Conservation (phyloP, 441 rosid genomes). For the Flueggea neowawraea region DNA sequence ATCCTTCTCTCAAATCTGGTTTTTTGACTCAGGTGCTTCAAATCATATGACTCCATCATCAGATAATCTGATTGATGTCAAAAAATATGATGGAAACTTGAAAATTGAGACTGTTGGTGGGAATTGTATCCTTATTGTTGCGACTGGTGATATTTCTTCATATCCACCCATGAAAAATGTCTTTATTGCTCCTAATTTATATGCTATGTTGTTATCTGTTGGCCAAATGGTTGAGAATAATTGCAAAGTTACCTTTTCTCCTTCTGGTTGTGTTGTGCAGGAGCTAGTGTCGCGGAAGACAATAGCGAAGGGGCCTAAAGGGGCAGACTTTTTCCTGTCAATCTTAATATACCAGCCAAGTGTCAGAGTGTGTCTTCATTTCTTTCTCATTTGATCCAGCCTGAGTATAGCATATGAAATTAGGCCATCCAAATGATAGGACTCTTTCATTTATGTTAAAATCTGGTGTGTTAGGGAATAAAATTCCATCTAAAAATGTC, state of each 20-base stretch:
- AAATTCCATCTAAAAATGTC: too few relatives aligned
- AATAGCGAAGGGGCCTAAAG: constrained; percentile 3
- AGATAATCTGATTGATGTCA: not conserved
- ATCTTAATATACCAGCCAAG: too few relatives aligned
- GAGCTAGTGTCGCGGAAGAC: constrained; percentile 1
- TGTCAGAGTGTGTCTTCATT: too few relatives aligned
- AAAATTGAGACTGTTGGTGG: not conserved
- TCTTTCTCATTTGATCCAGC: too few relatives aligned
- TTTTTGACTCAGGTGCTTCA: not conserved
- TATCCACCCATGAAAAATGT: not conserved
- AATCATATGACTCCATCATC: not conserved
- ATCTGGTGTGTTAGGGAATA: too few relatives aligned
- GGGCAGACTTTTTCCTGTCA: too few relatives aligned
- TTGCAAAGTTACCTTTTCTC: too few relatives aligned
- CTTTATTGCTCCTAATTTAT: not conserved
- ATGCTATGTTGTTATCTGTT: not conserved
- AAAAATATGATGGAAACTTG: too few relatives aligned
- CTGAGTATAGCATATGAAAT: too few relatives aligned
- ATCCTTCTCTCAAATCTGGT: not conserved
- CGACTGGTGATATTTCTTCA: constrained; percentile 3
- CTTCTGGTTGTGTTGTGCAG: not conserved
- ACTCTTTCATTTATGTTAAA: too few relatives aligned
- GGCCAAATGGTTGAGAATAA: too few relatives aligned
- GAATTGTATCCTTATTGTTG: not conserved
- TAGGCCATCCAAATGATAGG: too few relatives aligned